These are phyloP conservation scores for Zizania palustris DNA, from an alignment of 202 grass and related monocot genomes.

Conservation along the genomic window DNA sequence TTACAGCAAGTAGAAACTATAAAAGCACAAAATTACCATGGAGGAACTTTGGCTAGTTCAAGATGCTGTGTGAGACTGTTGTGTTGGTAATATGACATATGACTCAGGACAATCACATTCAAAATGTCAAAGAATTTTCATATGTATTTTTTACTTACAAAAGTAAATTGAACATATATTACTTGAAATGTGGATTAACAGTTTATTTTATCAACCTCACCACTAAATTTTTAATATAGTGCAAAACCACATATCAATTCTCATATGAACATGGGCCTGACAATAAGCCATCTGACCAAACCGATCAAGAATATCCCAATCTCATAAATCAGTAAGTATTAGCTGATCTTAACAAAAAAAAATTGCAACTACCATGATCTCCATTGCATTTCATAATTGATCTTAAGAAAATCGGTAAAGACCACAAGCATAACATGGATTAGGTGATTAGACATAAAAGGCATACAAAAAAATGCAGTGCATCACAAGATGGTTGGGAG, in stretches of 20 bases:
- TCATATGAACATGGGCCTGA: constrained; percentile 22
- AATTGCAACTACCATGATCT: not conserved
- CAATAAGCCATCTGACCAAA: not conserved
- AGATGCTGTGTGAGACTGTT: constrained; percentile 5
- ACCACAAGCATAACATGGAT: not conserved
- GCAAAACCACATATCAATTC: not conserved
- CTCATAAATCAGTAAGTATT: not conserved
- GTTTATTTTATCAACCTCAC: constrained; percentile 13
- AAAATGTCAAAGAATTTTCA: constrained; percentile 3
- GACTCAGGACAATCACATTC: not conserved
- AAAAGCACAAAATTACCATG: constrained; percentile 5
- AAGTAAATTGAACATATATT: not conserved
- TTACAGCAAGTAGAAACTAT: constrained; percentile 29
- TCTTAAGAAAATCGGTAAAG: not conserved
- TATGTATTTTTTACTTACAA: not conserved
- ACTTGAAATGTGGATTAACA: not conserved
- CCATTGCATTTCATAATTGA: constrained; percentile 6
- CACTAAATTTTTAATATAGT: constrained; percentile 25
- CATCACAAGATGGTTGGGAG: not conserved
- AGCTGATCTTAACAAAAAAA: constrained; percentile 19
- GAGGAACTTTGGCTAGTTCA: not conserved
- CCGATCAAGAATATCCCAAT: too few species aligned
- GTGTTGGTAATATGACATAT: constrained; percentile 16
- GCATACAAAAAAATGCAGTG: not conserved
- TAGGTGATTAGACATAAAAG: constrained; percentile 17